Evolutionary conservation across 768 basidiomycete genomes (phyloP).

Genomic region (Kwoniella heveanensis): DNA sequence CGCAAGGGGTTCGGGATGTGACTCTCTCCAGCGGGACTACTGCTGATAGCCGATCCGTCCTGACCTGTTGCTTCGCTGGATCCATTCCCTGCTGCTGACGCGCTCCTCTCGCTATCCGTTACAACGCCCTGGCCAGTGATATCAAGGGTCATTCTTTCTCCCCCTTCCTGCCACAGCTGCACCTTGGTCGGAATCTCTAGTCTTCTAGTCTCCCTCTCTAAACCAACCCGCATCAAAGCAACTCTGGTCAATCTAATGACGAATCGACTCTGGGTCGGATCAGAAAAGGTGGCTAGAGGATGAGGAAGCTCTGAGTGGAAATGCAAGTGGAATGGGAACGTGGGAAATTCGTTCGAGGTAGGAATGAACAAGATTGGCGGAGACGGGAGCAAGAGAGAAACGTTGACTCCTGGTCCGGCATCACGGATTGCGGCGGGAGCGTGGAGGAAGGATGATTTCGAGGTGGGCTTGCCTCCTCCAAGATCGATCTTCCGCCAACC

Average conservation of each 20-base stretch:
- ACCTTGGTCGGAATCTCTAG: constrained; percentile 43
- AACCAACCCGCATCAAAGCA: constrained; percentile 39
- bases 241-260: constrained; percentile 43
- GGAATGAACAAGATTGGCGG: constrained; percentile 47
- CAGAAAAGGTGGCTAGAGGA: constrained; percentile 40
- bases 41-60: constrained; percentile 1
- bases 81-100: not conserved
- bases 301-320: constrained; percentile 39
- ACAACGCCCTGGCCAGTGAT: constrained; percentile 3
- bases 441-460: not conserved
- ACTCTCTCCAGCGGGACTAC: not conserved
- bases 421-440: constrained; percentile 5
- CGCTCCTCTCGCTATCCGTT: not conserved
- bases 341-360: constrained; percentile 18
- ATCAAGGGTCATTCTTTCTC: constrained; percentile 30
- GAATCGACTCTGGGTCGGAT: constrained; percentile 38
- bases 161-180: constrained; percentile 48
- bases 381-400: constrained; percentile 44
- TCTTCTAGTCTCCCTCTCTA: constrained; percentile 42
- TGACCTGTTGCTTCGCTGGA: not conserved
- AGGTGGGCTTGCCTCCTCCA: constrained; percentile 32
- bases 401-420: constrained; percentile 33
- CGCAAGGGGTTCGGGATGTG: not conserved
- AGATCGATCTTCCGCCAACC: constrained; percentile 47
- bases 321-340: constrained; percentile 50